Conservation (phyloP, 2,329 filamentous ascomycete genomes). For the Fusarium kyushuense region DNA sequence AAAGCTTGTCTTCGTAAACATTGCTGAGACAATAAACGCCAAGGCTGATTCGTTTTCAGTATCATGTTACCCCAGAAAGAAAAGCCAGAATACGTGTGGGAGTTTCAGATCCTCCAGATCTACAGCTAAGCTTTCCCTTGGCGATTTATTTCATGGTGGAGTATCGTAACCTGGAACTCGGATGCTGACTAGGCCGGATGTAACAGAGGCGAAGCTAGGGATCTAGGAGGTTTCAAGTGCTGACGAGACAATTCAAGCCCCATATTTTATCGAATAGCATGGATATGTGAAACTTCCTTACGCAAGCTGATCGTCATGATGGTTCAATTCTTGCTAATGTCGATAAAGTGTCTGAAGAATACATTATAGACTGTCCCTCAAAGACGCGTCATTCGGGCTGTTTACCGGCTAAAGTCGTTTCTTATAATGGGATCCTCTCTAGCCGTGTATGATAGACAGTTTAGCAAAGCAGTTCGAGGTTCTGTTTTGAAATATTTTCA, state of each 20-base stretch:
- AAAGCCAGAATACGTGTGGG: not conserved
- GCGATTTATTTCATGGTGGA: not conserved
- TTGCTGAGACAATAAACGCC: constrained; percentile 22
- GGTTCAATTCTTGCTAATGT: not conserved
- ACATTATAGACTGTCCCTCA: too few relatives aligned
- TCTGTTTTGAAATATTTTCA: too few relatives aligned
- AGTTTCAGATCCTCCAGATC: constrained; percentile 16
- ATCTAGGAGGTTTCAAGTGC: not conserved
- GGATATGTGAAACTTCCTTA: not conserved
- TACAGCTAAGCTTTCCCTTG: constrained; percentile 25
- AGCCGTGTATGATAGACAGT: not conserved
- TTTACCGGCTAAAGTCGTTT: not conserved
- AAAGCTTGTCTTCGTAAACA: constrained; percentile 1
- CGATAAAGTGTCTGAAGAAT: too few relatives aligned
- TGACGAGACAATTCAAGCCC: not conserved
- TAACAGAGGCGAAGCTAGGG: not conserved
- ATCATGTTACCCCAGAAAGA: not conserved
- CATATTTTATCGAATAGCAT: not conserved
- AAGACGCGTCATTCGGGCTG: not conserved
- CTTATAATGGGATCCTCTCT: not conserved
- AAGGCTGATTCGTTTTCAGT: constrained; percentile 10
- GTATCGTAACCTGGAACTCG: not conserved
- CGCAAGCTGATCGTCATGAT: not conserved
- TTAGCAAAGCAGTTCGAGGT: not conserved
- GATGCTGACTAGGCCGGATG: not conserved